Evolutionary conservation across 2,329 filamentous ascomycete species (phyloP).

Genomic region (Epichloe uncinata): DNA sequence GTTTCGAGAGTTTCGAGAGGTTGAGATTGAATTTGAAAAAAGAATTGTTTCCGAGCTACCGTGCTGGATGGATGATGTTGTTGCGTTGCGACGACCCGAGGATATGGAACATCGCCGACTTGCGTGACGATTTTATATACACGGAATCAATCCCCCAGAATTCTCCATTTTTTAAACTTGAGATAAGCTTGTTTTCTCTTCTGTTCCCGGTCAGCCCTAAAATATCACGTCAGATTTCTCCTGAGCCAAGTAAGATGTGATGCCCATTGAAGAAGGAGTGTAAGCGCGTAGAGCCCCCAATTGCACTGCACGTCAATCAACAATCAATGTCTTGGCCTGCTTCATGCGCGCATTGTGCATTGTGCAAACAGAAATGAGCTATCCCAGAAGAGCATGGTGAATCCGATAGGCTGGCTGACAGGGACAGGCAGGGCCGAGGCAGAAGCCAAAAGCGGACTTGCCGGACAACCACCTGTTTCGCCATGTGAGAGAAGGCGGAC

Average conservation of each 20-base stretch:
- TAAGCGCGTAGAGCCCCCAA: no score
- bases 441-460: not conserved
- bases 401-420: slow-evolving; percentile 1
- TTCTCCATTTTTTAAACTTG: not conserved
- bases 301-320: no score
- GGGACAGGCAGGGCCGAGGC: not conserved
- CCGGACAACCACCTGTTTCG: no score
- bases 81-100: no score
- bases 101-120: not conserved
- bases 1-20: not conserved
- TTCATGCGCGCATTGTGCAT: no score
- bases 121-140: not conserved
- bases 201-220: not conserved
- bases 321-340: no score
- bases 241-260: no score
- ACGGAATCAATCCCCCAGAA: not conserved
- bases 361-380: not conserved
- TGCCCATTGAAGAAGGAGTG: no score
- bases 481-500: not conserved
- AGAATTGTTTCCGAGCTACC: no score
- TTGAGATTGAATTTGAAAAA: not conserved
- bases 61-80: no score
- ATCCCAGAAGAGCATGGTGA: slow-evolving; percentile 2
- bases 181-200: not conserved
- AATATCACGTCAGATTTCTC: not conserved